These are phyloP conservation scores for Ilex aquifolium DNA, from an alignment of 257 asterid species.

Conservation along the genomic window DNA sequence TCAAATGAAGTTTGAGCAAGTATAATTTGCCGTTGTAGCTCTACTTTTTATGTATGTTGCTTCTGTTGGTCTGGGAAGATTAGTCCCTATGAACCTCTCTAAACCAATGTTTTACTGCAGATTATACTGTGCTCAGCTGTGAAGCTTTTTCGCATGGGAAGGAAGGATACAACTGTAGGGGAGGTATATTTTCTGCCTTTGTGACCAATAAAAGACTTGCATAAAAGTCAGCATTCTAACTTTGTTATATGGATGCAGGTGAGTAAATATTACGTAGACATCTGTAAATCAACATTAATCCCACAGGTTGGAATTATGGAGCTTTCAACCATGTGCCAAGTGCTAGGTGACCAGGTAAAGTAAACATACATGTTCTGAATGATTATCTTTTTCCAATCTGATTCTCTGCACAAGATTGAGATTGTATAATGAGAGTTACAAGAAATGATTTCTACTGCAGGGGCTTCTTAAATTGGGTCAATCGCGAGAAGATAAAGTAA, in stretches of 20 bases:
- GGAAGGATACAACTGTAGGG: conserved; percentile 80
- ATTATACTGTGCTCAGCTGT: conserved; percentile 93
- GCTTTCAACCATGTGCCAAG: conserved; percentile 83
- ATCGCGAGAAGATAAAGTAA: conserved; percentile 71
- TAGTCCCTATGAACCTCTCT: not conserved
- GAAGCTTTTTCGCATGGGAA: conserved; percentile 75
- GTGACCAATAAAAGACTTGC: not conserved
- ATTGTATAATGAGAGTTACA: not conserved
- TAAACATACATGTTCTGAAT: not conserved
- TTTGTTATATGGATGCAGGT: conserved; percentile 40
- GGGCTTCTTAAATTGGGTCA: conserved; percentile 85
- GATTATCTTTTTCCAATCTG: not conserved
- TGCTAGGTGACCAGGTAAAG: conserved; percentile 79
- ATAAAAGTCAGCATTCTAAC: too few relatives aligned
- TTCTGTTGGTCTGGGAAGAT: too few relatives aligned
- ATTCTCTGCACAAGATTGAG: not conserved
- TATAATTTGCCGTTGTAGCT: too few relatives aligned
- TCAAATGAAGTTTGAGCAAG: too few relatives aligned
- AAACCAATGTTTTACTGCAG: conserved; percentile 32
- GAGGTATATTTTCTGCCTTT: conserved; percentile 48
- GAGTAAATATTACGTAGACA: conserved; percentile 58
- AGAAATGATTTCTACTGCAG: conserved; percentile 36
- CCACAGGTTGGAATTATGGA: conserved; percentile 77
- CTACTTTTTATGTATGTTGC: too few relatives aligned
- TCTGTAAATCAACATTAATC: conserved; percentile 75